A percentile compares a stretch with the other conserved stretches of the same genome.
Evolutionary conservation across 2,329 filamentous ascomycete species (phyloP).

Genomic region (Pseudopyricularia javanii): DNA sequence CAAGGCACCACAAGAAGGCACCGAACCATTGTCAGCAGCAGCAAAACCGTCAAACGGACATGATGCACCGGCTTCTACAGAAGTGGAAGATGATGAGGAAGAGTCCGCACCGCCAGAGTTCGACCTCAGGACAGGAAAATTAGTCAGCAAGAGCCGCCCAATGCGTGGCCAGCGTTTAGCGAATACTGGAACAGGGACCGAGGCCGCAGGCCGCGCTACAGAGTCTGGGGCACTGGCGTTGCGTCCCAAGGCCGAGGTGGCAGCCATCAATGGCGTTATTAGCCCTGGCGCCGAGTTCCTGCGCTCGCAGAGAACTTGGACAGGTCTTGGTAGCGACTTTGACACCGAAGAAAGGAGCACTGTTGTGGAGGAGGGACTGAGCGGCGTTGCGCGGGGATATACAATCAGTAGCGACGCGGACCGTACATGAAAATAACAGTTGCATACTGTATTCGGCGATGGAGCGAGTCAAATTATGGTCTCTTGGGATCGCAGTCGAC

Average conservation of each 20-base stretch:
- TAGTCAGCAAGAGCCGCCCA: slow-evolving; percentile 67
- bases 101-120: slow-evolving; percentile 81
- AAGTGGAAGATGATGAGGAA: slow-evolving; percentile 29
- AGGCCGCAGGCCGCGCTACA: slow-evolving; percentile 7
- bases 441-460: background rate
- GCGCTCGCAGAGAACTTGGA: slow-evolving; percentile 75
- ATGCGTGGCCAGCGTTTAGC: slow-evolving; percentile 34
- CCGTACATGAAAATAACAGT: slow-evolving; percentile 14
- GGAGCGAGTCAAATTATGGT: no score
- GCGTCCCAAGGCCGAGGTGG: slow-evolving; percentile 53
- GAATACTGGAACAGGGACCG: slow-evolving; percentile 7
- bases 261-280: slow-evolving; percentile 71
- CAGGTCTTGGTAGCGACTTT: slow-evolving; percentile 81
- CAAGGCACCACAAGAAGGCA: slow-evolving; percentile 25
- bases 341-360: slow-evolving; percentile 42
- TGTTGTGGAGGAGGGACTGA: slow-evolving; percentile 71
- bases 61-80: slow-evolving; percentile 2
- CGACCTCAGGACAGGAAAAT: slow-evolving; percentile 76
- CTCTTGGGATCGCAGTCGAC: no score
- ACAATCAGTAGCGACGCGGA: slow-evolving; percentile 49
- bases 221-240: slow-evolving; percentile 40
- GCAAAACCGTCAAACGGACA: slow-evolving; percentile 4
- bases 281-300: slow-evolving; percentile 88
- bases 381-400: slow-evolving; percentile 83
- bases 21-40: slow-evolving; percentile 12